Evolutionary conservation across 2,329 filamentous ascomycete genomes (phyloP).

Genomic region (Chaetomiaceae sp.): DNA sequence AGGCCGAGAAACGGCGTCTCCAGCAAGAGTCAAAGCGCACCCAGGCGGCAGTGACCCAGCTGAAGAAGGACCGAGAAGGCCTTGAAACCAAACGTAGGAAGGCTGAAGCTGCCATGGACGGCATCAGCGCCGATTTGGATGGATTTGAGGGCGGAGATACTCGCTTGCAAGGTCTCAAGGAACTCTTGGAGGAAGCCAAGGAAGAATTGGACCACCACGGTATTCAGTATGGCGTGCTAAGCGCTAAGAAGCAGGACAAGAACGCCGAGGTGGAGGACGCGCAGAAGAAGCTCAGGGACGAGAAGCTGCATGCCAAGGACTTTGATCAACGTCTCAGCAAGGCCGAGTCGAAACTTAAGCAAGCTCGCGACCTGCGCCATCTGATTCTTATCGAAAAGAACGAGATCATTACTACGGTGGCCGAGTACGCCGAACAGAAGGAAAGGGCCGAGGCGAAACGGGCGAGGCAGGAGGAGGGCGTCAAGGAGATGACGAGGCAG

Average conservation of each 20-base stretch:
- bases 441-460: constrained; percentile 42
- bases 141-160: constrained; percentile 64
- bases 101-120: constrained; percentile 54
- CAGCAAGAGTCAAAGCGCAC: constrained; percentile 46
- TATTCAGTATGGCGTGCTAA: constrained; percentile 50
- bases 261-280: constrained; percentile 39
- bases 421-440: constrained; percentile 33
- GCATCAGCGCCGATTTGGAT: constrained; percentile 56
- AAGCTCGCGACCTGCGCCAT: constrained; percentile 44
- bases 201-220: constrained; percentile 45
- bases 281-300: constrained; percentile 33
- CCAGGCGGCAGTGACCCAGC: constrained; percentile 35
- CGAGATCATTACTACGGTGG: constrained; percentile 19
- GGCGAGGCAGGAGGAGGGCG: constrained; percentile 41
- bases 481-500: constrained; percentile 50
- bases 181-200: constrained; percentile 50
- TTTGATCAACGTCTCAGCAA: constrained; percentile 50
- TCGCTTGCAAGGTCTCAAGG: constrained; percentile 54
- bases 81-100: constrained; percentile 43
- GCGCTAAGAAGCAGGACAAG: constrained; percentile 44
- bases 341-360: constrained; percentile 48
- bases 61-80: constrained; percentile 45
- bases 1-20: constrained; percentile 43
- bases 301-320: constrained; percentile 33
- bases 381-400: constrained; percentile 48